These are phyloP conservation scores for Dactylis glomerata DNA, from an alignment of 176 grass and related monocot genomes.

Conservation along the genomic window DNA sequence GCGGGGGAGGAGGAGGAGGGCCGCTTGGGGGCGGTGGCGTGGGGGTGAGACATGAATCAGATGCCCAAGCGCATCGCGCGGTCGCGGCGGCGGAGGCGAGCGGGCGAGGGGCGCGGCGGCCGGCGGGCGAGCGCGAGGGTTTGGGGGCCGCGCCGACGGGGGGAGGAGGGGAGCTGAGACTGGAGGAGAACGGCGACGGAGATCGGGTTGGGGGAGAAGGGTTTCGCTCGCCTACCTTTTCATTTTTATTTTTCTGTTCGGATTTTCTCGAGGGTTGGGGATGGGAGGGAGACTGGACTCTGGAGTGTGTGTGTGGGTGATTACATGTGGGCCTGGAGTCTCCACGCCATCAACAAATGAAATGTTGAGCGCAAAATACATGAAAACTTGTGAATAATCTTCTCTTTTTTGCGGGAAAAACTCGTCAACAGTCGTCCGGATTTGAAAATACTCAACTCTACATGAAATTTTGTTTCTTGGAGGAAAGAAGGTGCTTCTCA, in stretches of 20 bases:
- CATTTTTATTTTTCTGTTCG: background rate
- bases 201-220: slow-evolving; percentile 42
- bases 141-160: slow-evolving; percentile 27
- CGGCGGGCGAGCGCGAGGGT: slow-evolving; percentile 26
- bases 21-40: slow-evolving; percentile 50
- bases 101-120: background rate
- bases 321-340: background rate
- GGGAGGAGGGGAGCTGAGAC: background rate
- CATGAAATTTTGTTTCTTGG: too few species aligned
- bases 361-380: background rate
- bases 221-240: slow-evolving; percentile 25
- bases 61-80: slow-evolving; percentile 40
- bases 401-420: background rate
- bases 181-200: slow-evolving; percentile 24
- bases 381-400: background rate
- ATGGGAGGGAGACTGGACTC: background rate
- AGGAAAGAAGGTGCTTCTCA: too few species aligned
- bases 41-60: slow-evolving; percentile 72
- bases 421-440: background rate
- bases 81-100: background rate
- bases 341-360: background rate
- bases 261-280: background rate
- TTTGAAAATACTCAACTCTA: background rate
- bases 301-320: too few species aligned
- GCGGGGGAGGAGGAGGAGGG: slow-evolving; percentile 37